Conservation (phyloP, 2,329 filamentous ascomycete species). For the Escovopsis weberi region DNA sequence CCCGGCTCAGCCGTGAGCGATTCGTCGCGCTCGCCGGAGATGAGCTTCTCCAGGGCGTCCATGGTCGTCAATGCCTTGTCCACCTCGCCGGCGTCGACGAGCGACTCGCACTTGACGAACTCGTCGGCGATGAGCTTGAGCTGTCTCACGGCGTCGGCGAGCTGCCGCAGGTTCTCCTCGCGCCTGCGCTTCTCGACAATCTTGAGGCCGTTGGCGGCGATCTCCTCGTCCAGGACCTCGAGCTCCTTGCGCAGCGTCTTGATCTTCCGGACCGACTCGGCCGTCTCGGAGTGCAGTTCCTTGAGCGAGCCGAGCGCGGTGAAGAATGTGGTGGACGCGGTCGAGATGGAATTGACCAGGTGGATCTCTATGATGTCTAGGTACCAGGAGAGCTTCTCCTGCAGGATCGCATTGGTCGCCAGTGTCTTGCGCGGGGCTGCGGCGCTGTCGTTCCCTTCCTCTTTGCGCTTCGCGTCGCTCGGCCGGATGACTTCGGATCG, state of each 20-base stretch:
- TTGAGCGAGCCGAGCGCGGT: slow-evolving; percentile 81
- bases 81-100: slow-evolving; percentile 73
- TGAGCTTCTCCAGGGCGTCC: slow-evolving; percentile 62
- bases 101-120: slow-evolving; percentile 59
- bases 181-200: slow-evolving; percentile 72
- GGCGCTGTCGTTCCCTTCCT: slow-evolving; percentile 39
- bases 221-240: slow-evolving; percentile 66
- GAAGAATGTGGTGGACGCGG: slow-evolving; percentile 91
- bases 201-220: slow-evolving; percentile 71
- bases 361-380: slow-evolving; percentile 99
- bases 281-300: slow-evolving; percentile 82
- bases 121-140: slow-evolving; percentile 64
- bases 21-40: slow-evolving; percentile 51
- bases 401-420: slow-evolving; percentile 90
- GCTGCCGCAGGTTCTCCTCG: slow-evolving; percentile 68
- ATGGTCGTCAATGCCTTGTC: slow-evolving; percentile 68
- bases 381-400: slow-evolving; percentile 98
- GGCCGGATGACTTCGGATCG: slow-evolving; percentile 86
- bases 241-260: slow-evolving; percentile 68
- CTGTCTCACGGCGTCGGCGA: slow-evolving; percentile 73
- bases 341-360: slow-evolving; percentile 89
- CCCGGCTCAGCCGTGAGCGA: slow-evolving; percentile 15
- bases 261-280: slow-evolving; percentile 79
- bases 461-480: slow-evolving; percentile 37
- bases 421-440: slow-evolving; percentile 62